Evolutionary conservation across 2,329 filamentous ascomycete species (phyloP).

Genomic region (Pyrenochaeta sp.): DNA sequence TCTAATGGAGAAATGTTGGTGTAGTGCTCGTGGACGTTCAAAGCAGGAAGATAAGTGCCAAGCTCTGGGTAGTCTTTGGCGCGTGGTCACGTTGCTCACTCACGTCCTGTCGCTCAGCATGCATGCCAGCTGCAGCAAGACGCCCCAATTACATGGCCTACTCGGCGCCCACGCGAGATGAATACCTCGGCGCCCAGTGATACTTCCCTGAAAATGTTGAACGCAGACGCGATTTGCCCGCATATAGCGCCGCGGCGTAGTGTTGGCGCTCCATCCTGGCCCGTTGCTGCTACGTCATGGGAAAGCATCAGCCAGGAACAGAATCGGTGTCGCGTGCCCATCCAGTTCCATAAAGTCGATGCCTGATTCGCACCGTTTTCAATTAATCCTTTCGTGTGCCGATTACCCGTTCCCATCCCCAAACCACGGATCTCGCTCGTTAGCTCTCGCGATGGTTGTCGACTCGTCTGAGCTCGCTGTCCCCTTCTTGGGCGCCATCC

Average conservation of each 20-base stretch:
- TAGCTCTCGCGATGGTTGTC: slow-evolving; percentile 25
- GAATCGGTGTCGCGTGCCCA: slow-evolving; percentile 13
- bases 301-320: slow-evolving; percentile 8
- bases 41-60: too few relatives aligned
- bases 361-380: neutral
- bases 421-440: neutral
- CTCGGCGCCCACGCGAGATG: neutral
- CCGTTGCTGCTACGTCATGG: slow-evolving; percentile 13
- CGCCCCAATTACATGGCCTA: neutral
- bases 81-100: too few relatives aligned
- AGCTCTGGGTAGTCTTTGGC: too few relatives aligned
- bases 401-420: slow-evolving; percentile 2
- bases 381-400: slow-evolving; percentile 1
- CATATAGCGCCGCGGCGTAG: slow-evolving; percentile 11
- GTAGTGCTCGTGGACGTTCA: too few relatives aligned
- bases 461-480: slow-evolving; percentile 41
- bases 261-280: slow-evolving; percentile 9
- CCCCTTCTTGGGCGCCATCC: slow-evolving; percentile 62
- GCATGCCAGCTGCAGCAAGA: too few relatives aligned
- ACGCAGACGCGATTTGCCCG: neutral
- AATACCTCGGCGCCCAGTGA: neutral
- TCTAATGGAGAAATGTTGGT: too few relatives aligned
- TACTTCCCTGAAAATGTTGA: neutral
- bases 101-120: too few relatives aligned
- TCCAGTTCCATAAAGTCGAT: slow-evolving; percentile 1